These are phyloP conservation scores for Halophytophthora batemanensis DNA, from an alignment of 352 stramenopile species.

Conservation along the genomic window DNA sequence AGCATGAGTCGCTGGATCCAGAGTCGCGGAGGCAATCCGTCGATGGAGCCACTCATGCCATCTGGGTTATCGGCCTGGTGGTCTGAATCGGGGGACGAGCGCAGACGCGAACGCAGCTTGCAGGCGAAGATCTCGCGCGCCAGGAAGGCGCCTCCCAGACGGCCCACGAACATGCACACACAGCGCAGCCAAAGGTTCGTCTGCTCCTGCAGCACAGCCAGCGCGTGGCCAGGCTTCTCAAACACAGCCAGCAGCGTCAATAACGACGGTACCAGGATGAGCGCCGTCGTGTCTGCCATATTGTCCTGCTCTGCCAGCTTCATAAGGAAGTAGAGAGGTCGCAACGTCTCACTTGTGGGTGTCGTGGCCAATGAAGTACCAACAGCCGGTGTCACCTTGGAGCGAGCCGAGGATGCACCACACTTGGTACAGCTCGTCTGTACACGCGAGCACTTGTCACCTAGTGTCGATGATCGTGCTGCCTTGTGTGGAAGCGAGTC, in stretches of 20 bases:
- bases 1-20: slow-evolving; percentile 88
- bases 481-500: slow-evolving; percentile 15
- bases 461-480: slow-evolving; percentile 9
- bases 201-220: slow-evolving; percentile 63
- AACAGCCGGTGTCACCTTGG: slow-evolving; percentile 2
- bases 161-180: slow-evolving; percentile 79
- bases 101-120: slow-evolving; percentile 65
- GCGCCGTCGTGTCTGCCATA: slow-evolving; percentile 83
- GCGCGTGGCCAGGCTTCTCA: slow-evolving; percentile 61
- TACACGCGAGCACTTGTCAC: slow-evolving; percentile 24
- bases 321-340: slow-evolving; percentile 84
- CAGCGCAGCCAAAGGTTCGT: slow-evolving; percentile 83
- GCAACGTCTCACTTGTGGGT: slow-evolving; percentile 38
- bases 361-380: slow-evolving; percentile 3
- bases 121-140: slow-evolving; percentile 85
- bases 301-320: slow-evolving; percentile 87
- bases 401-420: slow-evolving; percentile 7
- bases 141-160: slow-evolving; percentile 68
- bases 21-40: slow-evolving; percentile 64
- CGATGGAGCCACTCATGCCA: slow-evolving; percentile 37
- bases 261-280: slow-evolving; percentile 81
- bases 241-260: slow-evolving; percentile 74
- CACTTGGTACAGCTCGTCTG: slow-evolving; percentile 30
- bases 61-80: slow-evolving; percentile 8
- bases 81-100: slow-evolving; percentile 27